These are phyloP conservation scores for Cladosporium sp. DNA, from an alignment of 2,329 filamentous ascomycete genomes.

Conservation along the genomic window DNA sequence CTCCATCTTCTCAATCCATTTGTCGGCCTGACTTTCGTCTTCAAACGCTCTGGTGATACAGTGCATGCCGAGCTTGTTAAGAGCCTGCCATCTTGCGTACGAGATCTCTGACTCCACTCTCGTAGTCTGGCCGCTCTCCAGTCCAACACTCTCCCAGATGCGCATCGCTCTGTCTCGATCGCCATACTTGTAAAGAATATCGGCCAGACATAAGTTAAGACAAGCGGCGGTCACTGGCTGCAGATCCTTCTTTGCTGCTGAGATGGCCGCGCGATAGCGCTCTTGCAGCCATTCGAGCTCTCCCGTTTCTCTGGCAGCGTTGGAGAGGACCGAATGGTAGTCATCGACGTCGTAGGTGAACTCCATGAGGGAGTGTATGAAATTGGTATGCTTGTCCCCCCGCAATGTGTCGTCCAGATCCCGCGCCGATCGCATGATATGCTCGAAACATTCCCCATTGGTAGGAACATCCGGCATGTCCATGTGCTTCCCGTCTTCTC, in stretches of 20 bases:
- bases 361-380: constrained; percentile 10
- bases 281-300: constrained; percentile 20
- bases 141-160: constrained; percentile 1
- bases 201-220: constrained; percentile 1
- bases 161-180: background rate
- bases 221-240: background rate
- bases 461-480: background rate
- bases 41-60: constrained; percentile 3
- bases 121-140: background rate
- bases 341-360: background rate
- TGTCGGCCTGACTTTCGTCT: background rate
- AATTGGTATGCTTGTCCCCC: background rate
- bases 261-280: constrained; percentile 4
- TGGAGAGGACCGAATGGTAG: background rate
- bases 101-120: background rate
- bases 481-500: background rate
- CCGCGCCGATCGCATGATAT: background rate
- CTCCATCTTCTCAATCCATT: constrained; percentile 1
- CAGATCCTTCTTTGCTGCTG: constrained; percentile 4
- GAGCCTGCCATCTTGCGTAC: background rate
- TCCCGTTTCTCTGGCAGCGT: constrained; percentile 15
- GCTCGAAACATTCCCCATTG: background rate
- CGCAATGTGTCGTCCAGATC: constrained; percentile 10
- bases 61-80: background rate
- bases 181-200: background rate